phyloP scores from a whole-genome alignment of 805 yeast genomes.

The Sungouiozyma intestinalis region DNA sequence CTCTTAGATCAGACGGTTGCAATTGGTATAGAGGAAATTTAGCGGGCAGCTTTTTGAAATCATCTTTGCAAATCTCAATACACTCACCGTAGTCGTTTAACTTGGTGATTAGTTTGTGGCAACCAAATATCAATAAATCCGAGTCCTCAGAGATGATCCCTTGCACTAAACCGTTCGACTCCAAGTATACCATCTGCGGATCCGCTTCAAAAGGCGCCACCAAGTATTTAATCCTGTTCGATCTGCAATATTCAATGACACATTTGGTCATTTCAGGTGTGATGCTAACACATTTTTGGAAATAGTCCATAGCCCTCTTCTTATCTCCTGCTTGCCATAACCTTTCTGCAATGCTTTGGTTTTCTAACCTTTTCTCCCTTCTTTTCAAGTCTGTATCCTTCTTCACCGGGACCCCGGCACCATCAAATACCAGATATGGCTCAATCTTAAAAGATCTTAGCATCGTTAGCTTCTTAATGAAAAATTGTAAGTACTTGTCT shows the following conservation, averaged over 20 bases:
- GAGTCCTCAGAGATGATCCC: conserved; percentile 93
- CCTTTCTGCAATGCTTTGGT: conserved; percentile 44
- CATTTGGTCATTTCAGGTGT: conserved; percentile 88
- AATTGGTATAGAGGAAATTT: conserved; percentile 42
- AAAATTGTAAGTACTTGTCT: conserved; percentile 56
- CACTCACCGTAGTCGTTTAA: conserved; percentile 62
- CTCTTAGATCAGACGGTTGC: conserved; percentile 48
- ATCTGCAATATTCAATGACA: conserved; percentile 60
- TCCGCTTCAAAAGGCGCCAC: conserved; percentile 99
- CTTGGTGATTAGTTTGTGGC: conserved; percentile 65
- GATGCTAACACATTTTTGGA: conserved; percentile 72
- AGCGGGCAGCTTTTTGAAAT: conserved; percentile 38
- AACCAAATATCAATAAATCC: conserved; percentile 84
- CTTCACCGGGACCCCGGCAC: conserved; percentile 76
- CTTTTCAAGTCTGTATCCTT: conserved; percentile 62
- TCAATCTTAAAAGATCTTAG: conserved; percentile 53
- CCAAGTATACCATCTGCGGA: conserved; percentile 89
- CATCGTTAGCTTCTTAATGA: conserved; percentile 57
- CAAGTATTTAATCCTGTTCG: conserved; percentile 49
- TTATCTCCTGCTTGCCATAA: conserved; percentile 43
- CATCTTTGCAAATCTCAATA: conserved; percentile 51
- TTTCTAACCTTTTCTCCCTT: conserved; percentile 43
- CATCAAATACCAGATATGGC: conserved; percentile 90
- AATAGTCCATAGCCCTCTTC: conserved; percentile 55
- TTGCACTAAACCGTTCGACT: conserved; percentile 59